Evolutionary conservation across 257 asterid species (phyloP), one percentile per base, ranked within the genome.

Genomic region (Petrea volubilis): DNA sequence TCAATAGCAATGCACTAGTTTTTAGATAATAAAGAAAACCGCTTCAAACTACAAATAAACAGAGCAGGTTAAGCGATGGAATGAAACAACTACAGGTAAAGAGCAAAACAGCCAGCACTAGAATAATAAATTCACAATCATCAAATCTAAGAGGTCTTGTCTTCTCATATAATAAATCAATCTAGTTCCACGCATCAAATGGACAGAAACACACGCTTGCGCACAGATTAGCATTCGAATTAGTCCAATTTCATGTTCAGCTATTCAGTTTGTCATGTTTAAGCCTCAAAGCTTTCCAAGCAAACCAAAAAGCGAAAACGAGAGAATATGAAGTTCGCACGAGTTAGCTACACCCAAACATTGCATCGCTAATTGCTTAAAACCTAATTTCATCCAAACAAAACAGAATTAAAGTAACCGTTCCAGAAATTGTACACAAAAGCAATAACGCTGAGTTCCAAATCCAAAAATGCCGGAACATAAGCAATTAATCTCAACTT

Each of bases 321-420:
- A 46, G 52, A 66, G 64, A 34, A 17, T 41, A 47, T 5, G n/a
- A 51, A 17, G 38, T 20, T 31, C 67, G 3, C 38, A 31, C 52
- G 52, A 67, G 28, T 36, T 41, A 28, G 58, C 51, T 15, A 24
- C 25, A 77, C 60, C 6, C 33, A 38, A 44, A 34, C 27, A 73
- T 57, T 67, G 57, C 52, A 53, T 43, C 65, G 10, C 8, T 7
- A 58, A 66, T 56, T 25, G 64, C 36, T 10, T 40, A 20, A 41
- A 72, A 62, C 55, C 53, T 55, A 27, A 52, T 44, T 31, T 38
- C 52, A 77, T 70, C 64, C 56, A 51, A 27, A 55, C 61, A 60
- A 75, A 59, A 56, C 33, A 40, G 20, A 38, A 31, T 10, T 3
- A 40, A 28, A 43, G 31, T 18, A 5, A 46, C 52, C 36, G 17